Conservation (phyloP, 441 rosid genomes). For the Populus hybrid region DNA sequence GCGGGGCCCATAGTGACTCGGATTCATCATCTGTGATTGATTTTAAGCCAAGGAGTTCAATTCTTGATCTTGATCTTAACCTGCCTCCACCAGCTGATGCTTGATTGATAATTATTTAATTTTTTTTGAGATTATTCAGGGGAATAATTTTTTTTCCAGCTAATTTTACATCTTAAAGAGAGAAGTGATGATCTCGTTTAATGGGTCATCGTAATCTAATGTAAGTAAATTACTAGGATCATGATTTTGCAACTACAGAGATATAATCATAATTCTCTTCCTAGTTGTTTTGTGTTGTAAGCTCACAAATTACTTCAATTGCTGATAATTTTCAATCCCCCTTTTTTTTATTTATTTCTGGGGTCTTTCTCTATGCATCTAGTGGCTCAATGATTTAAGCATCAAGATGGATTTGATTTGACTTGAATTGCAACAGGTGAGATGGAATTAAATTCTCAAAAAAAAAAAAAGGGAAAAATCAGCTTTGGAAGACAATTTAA, state of each 20-base stretch:
- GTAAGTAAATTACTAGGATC: slow-evolving; percentile 15
- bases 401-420: neutral
- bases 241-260: slow-evolving; percentile 20
- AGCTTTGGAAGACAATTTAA: too few species aligned
- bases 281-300: slow-evolving; percentile 14
- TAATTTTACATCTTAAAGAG: slow-evolving; percentile 3
- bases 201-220: slow-evolving; percentile 3
- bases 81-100: slow-evolving; percentile 45
- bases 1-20: slow-evolving; percentile 34
- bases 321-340: neutral
- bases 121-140: slow-evolving; percentile 2
- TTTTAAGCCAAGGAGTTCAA: slow-evolving; percentile 22
- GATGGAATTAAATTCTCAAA: neutral
- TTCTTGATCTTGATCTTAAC: slow-evolving; percentile 51
- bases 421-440: neutral
- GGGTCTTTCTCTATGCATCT: neutral
- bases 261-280: neutral
- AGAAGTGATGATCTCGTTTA: slow-evolving; percentile 2
- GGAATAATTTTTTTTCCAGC: slow-evolving; percentile 3
- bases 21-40: slow-evolving; percentile 54
- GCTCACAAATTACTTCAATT: neutral
- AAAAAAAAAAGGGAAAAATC: too few species aligned
- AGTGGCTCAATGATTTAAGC: neutral
- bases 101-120: neutral
- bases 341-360: neutral